Percentiles rank a stretch among this genome's conserved stretches.
phyloP scores from a whole-genome alignment of 768 basidiomycete genomes.

The Pholiota conissans region DNA sequence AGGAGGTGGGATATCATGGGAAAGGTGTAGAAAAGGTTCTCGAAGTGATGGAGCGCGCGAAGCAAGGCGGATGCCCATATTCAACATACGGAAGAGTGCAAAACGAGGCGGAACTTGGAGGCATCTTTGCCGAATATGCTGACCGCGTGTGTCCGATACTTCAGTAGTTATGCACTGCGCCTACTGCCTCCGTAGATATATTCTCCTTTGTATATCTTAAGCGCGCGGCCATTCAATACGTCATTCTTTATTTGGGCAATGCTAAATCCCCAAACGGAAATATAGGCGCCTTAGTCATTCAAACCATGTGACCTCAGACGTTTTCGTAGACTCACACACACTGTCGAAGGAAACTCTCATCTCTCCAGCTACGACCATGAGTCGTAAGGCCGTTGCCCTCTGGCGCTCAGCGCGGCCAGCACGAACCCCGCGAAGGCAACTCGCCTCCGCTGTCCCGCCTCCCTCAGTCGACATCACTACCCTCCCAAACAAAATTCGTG shows the following conservation, averaged over 20 bases:
- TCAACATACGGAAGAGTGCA: neutral
- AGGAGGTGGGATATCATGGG: neutral
- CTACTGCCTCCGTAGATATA: no score
- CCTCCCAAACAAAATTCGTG: conserved; percentile 86
- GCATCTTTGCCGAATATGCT: neutral
- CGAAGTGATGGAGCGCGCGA: neutral
- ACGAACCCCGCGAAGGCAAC: conserved; percentile 7
- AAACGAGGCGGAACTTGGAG: neutral
- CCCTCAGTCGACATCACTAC: conserved; percentile 68
- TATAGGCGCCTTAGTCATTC: neutral
- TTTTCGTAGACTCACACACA: conserved; percentile 3
- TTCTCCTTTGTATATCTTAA: no score
- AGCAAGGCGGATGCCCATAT: neutral
- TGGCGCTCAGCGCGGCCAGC: conserved; percentile 28
- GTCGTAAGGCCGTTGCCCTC: conserved; percentile 35
- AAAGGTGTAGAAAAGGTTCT: neutral
- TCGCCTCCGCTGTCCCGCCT: conserved; percentile 25
- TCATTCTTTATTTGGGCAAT: neutral
- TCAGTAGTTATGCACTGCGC: no score
- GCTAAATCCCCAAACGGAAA: neutral
- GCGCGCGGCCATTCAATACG: neutral
- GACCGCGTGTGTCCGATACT: neutral
- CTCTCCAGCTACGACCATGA: conserved; percentile 30
- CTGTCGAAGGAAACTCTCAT: neutral
- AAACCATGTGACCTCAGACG: neutral